phyloP scores from a whole-genome alignment of 306 rosid genomes.

The Myrica gale region DNA sequence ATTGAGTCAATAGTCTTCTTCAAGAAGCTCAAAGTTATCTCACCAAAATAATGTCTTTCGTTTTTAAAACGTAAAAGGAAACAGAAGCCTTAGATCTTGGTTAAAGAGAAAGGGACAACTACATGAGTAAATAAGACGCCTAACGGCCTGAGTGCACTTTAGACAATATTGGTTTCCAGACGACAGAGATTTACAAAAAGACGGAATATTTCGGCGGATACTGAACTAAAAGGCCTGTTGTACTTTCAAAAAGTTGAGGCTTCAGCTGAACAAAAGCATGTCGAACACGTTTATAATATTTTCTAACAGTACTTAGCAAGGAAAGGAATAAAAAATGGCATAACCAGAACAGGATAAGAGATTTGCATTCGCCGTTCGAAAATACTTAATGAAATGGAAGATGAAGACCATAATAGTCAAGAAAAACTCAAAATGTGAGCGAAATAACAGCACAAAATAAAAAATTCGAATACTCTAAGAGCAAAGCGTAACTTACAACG shows the following conservation, averaged over 20 bases:
- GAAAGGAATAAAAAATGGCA: slow-evolving; percentile 43
- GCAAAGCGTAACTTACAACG: slow-evolving; percentile 53
- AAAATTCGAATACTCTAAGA: background rate
- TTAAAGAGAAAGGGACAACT: slow-evolving; percentile 25
- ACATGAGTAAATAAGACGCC: slow-evolving; percentile 25
- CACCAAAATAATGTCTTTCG: background rate
- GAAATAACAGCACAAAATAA: slow-evolving; percentile 6
- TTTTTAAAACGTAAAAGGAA: slow-evolving; percentile 2
- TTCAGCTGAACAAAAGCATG: slow-evolving; percentile 66
- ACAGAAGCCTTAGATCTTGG: slow-evolving; percentile 13
- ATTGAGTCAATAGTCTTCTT: slow-evolving; percentile 2
- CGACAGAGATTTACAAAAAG: slow-evolving; percentile 29
- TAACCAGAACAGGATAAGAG: slow-evolving; percentile 24
- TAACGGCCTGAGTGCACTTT: slow-evolving; percentile 17
- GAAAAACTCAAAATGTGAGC: slow-evolving; percentile 16
- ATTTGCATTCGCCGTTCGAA: slow-evolving; percentile 27
- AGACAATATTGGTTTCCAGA: slow-evolving; percentile 19
- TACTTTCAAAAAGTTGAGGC: slow-evolving; percentile 48
- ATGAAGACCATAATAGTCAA: slow-evolving; percentile 7
- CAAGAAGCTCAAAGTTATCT: slow-evolving; percentile 24
- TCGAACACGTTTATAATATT: slow-evolving; percentile 31
- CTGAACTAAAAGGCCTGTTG: slow-evolving; percentile 28
- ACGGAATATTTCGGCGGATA: slow-evolving; percentile 28
- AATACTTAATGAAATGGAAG: slow-evolving; percentile 18
- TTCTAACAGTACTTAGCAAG: slow-evolving; percentile 18